Base-by-base conservation (phyloP, 148 eudicot genomes). In the Cornus florida region DNA sequence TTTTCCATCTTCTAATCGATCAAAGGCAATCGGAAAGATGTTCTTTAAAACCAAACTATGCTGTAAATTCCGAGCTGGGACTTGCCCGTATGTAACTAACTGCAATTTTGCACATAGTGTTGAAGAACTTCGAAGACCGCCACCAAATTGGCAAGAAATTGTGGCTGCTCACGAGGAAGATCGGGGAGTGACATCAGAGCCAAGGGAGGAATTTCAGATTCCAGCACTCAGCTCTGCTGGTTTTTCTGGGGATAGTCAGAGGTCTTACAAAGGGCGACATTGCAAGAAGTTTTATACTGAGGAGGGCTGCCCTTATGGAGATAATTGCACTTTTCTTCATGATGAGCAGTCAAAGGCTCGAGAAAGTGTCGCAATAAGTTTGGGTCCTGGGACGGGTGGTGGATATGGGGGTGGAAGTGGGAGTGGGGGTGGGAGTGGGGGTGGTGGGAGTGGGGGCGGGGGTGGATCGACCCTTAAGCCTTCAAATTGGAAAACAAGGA, bases 281-380 rank as follows among this genome's bases (percentile, higher is more conserved):
- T 95, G 99, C 84, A 95, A 93, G 85, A 93, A 89, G 86, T 95
- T 93, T 62, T 93, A 88, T 65, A 91, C 97, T 13, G 97, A 93
- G 79, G 95, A 92, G 77, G 98, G 99, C 3, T 95, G 99, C 76
- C 99, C 99, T 1, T 95, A 92, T 85, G 99, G 98, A 12, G 97
- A 95, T 16, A 92, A 74, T 81, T 95, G 99, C 79, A 88, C 95
- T 14, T 95, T 90, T 64, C 90, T 93, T 82, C 99, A 95, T 33
- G 99, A 95, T 82, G 99, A 95, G 88, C 98, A 95, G 73, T 92
- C 98, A 0, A 88, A 87, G 74, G 80, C 91, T 82, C 78, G 99
- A 38, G 99, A 95, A 84, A 95, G 98, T 78, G 86, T 84, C 53
- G 90, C 90, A 3, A 89, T 89, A 60, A 85, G 89, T 80, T 83